Evolutionary conservation across 768 basidiomycete species (phyloP).

Genomic region (Piloderma croceum): DNA sequence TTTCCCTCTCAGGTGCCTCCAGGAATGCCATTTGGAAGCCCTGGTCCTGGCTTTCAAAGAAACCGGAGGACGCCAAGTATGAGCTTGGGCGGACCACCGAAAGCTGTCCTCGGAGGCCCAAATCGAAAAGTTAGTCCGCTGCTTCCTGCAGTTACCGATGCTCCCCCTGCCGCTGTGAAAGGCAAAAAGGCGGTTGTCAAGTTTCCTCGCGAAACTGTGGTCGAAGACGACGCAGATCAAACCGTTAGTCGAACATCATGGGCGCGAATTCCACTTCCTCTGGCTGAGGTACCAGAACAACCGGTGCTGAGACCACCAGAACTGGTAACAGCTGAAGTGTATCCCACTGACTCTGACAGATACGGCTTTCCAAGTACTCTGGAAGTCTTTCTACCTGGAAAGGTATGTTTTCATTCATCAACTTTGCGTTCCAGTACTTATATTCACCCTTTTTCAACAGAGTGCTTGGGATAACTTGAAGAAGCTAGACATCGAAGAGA

Average conservation of each 20-base stretch:
- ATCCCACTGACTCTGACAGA: constrained; percentile 63
- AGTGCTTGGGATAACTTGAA: constrained; percentile 69
- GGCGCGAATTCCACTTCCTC: constrained; percentile 54
- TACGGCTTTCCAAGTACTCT: constrained; percentile 55
- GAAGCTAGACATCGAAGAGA: constrained; percentile 71
- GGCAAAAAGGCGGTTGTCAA: constrained; percentile 65
- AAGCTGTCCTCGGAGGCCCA: constrained; percentile 77
- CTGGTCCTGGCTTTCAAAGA: constrained; percentile 49
- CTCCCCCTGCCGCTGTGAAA: constrained; percentile 36
- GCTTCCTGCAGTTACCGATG: constrained; percentile 27
- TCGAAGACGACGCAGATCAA: constrained; percentile 30
- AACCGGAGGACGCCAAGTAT: constrained; percentile 60
- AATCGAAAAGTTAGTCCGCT: constrained; percentile 71
- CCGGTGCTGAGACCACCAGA: constrained; percentile 25
- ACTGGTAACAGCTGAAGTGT: constrained; percentile 43
- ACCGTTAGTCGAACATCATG: constrained; percentile 44
- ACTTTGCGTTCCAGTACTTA: constrained; percentile 8
- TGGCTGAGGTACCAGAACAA: constrained; percentile 28
- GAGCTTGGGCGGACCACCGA: constrained; percentile 84
- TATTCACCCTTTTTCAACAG: constrained; percentile 32
- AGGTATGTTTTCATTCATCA: constrained; percentile 39
- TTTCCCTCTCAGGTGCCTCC: constrained; percentile 52
- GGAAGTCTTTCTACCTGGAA: constrained; percentile 80
- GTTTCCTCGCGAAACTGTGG: constrained; percentile 62
- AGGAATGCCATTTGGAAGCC: constrained; percentile 36